Percentiles rank a stretch among this genome's conserved stretches.
These are phyloP conservation scores for Pulveroboletus sp. DNA, from an alignment of 768 basidiomycete species.

Conservation along the genomic window DNA sequence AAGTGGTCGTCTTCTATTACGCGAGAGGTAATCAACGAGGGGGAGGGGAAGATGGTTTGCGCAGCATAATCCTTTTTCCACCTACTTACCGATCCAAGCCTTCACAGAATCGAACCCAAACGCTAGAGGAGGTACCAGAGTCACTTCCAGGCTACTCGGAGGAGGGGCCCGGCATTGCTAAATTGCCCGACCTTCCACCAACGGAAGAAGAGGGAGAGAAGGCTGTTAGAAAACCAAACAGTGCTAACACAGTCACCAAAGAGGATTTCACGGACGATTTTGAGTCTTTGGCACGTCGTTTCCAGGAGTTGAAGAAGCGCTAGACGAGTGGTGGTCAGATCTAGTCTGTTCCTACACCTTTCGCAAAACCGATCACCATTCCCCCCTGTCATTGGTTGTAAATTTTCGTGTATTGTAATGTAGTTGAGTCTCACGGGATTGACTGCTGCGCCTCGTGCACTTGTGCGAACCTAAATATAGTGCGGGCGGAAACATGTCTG, in stretches of 20 bases:
- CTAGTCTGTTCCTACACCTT: not conserved
- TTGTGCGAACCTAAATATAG: too few relatives aligned
- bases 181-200: conserved; percentile 50
- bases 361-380: conserved; percentile 7
- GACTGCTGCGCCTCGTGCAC: conserved; percentile 10
- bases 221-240: conserved; percentile 5
- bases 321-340: conserved; percentile 30
- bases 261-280: conserved; percentile 59
- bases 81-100: conserved; percentile 5
- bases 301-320: conserved; percentile 83
- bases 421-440: conserved; percentile 4
- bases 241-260: conserved; percentile 4
- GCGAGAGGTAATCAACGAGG: conserved; percentile 26
- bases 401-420: conserved; percentile 9
- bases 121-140: conserved; percentile 10
- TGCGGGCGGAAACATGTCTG: too few relatives aligned
- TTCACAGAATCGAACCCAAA: conserved; percentile 7
- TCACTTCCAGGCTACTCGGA: conserved; percentile 29
- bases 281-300: conserved; percentile 70
- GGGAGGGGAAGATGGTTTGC: conserved; percentile 38
- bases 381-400: too few relatives aligned
- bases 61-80: not conserved
- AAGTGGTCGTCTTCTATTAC: conserved; percentile 50
- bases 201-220: conserved; percentile 44
- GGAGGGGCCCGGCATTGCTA: conserved; percentile 25